These are phyloP conservation scores for Didymella arachidicola DNA, from an alignment of 2,329 filamentous ascomycete species.

Conservation along the genomic window DNA sequence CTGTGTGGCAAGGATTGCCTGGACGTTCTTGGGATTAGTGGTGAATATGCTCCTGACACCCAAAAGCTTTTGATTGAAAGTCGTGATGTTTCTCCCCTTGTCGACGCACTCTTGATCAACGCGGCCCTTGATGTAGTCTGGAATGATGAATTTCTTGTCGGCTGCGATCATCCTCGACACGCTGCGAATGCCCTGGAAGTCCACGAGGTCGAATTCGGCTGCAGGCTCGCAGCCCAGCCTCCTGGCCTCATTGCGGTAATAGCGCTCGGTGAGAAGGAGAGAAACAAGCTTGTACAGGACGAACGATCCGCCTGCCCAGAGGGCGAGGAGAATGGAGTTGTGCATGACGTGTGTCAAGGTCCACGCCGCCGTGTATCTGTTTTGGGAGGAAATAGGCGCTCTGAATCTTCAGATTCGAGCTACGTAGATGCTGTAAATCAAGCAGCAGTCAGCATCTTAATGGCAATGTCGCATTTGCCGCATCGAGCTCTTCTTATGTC, in stretches of 20 bases:
- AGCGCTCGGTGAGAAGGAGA: conserved; percentile 38
- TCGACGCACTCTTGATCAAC: conserved; percentile 29
- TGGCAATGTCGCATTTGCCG: neutral
- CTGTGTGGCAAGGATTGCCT: conserved; percentile 54
- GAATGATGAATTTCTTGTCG: conserved; percentile 42
- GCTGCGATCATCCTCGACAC: conserved; percentile 52
- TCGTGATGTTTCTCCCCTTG: conserved; percentile 36
- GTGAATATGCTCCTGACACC: conserved; percentile 39
- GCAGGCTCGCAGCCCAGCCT: conserved; percentile 55
- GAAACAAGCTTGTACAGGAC: conserved; percentile 41
- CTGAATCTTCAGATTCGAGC: neutral
- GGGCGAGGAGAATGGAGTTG: conserved; percentile 33
- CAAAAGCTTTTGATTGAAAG: conserved; percentile 34
- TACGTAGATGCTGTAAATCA: neutral
- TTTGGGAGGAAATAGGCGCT: neutral
- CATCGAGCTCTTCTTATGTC: neutral
- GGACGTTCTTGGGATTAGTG: conserved; percentile 56
- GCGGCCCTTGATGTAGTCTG: conserved; percentile 41
- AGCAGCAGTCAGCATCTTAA: neutral
- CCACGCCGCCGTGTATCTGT: conserved; percentile 1
- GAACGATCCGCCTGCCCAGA: conserved; percentile 44
- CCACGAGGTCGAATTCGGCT: conserved; percentile 52
- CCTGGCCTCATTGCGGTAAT: conserved; percentile 47
- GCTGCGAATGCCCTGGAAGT: conserved; percentile 60
- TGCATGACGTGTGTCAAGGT: conserved; percentile 32